Conservation (phyloP, 768 basidiomycete species). For the Podaxis carcinomalis region DNA sequence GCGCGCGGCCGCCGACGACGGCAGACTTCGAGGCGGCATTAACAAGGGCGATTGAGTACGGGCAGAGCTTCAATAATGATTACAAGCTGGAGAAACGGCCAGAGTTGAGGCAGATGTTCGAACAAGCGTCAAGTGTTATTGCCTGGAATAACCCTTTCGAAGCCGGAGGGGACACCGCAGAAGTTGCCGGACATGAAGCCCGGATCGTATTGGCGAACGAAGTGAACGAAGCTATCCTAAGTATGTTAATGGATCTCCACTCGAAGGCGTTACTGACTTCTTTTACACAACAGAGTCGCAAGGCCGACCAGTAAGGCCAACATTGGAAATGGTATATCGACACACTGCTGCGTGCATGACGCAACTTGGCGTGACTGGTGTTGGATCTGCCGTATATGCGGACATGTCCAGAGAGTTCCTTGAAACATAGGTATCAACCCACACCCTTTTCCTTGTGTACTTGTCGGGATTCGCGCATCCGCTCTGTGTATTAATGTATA, state of each 20-base stretch:
- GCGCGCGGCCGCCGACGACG: not conserved
- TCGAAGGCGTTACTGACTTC: constrained; percentile 5
- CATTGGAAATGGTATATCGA: constrained; percentile 74
- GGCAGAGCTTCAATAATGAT: constrained; percentile 63
- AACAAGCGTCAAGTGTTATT: constrained; percentile 73
- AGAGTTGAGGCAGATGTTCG: constrained; percentile 63
- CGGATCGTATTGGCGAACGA: constrained; percentile 67
- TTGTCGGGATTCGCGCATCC: not conserved
- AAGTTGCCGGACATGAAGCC: constrained; percentile 65
- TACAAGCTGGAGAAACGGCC: constrained; percentile 61
- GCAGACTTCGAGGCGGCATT: constrained; percentile 53
- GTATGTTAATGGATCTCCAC: constrained; percentile 36
- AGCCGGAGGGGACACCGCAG: constrained; percentile 60
- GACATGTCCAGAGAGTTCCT: constrained; percentile 76
- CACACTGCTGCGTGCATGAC: constrained; percentile 64
- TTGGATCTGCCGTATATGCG: constrained; percentile 76
- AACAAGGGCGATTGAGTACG: constrained; percentile 67
- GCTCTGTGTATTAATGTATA: not conserved
- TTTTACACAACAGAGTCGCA: constrained; percentile 56
- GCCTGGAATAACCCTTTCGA: constrained; percentile 74
- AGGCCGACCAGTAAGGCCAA: constrained; percentile 64
- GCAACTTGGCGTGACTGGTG: constrained; percentile 70
- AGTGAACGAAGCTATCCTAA: constrained; percentile 78
- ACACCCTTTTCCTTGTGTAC: not conserved
- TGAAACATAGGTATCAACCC: constrained; percentile 25